Conservation (phyloP, 1,284 basidiomycete species). For the Boletus semigastroideus region DNA sequence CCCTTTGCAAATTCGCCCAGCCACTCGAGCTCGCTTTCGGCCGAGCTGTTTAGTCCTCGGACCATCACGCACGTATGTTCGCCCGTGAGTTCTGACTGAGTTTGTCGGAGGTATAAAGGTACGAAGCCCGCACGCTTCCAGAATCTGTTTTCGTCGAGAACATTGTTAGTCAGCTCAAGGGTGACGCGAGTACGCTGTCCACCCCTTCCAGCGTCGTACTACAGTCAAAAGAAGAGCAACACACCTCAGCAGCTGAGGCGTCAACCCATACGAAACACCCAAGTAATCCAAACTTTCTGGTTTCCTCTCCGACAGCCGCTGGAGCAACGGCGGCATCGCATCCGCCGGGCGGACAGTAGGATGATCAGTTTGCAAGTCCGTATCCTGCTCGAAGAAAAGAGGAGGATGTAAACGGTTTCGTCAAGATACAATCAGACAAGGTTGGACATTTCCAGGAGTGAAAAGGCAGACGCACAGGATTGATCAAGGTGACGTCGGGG, state of each 20-base stretch:
- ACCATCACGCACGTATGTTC: conserved; percentile 97
- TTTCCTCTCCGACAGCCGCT: conserved; percentile 86
- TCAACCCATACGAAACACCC: conserved; percentile 95
- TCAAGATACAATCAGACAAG: conserved; percentile 5
- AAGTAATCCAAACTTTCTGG: conserved; percentile 94
- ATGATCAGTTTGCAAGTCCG: conserved; percentile 68
- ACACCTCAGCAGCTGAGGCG: conserved; percentile 78
- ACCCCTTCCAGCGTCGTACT: neutral
- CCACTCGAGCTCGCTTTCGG: conserved; percentile 72
- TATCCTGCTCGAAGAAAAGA: conserved; percentile 30
- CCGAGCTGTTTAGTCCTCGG: conserved; percentile 72
- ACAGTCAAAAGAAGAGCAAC: conserved; percentile 7
- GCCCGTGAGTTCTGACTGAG: conserved; percentile 92
- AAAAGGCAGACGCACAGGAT: conserved; percentile 47
- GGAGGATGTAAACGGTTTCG: neutral
- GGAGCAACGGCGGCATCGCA: conserved; percentile 91
- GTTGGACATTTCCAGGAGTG: neutral
- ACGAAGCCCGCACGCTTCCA: conserved; percentile 95
- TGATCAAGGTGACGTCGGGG: conserved; percentile 58
- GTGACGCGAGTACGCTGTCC: neutral
- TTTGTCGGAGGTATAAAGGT: conserved; percentile 93
- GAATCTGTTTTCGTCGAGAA: conserved; percentile 53
- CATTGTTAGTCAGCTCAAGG: neutral
- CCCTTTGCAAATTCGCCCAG: conserved; percentile 88
- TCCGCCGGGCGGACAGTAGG: conserved; percentile 73